Evolutionary conservation across 805 yeast species (phyloP).

Genomic region (Wickerhamiella spandovensis): DNA sequence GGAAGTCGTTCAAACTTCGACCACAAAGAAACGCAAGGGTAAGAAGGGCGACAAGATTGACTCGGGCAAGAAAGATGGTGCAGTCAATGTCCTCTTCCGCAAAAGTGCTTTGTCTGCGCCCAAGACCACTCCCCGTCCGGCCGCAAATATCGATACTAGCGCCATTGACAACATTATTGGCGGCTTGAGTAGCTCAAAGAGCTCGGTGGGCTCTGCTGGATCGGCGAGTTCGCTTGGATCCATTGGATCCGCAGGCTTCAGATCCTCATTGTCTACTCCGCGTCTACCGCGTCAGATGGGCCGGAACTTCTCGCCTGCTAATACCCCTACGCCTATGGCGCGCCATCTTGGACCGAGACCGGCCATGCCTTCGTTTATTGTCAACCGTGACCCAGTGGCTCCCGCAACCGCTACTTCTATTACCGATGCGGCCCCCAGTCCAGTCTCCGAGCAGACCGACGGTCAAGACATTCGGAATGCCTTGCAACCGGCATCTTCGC

Average conservation of each 20-base stretch:
- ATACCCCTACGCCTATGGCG: not conserved
- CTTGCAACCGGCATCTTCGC: not conserved
- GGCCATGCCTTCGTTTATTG: not conserved
- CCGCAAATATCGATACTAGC: conserved; percentile 25
- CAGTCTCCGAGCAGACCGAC: not conserved
- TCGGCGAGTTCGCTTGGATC: not conserved
- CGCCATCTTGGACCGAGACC: not conserved
- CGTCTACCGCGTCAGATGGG: not conserved
- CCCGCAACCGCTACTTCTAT: not conserved
- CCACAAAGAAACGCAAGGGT: conserved; percentile 21
- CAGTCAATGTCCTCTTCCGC: conserved; percentile 28
- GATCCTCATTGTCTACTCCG: not conserved
- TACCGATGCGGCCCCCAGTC: not conserved
- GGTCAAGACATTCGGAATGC: too few species aligned
- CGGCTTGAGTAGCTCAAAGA: not conserved
- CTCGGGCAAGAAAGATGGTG: conserved; percentile 11
- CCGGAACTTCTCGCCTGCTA: not conserved
- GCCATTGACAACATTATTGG: conserved; percentile 1
- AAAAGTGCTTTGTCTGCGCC: conserved; percentile 26
- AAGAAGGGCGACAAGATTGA: conserved; percentile 23
- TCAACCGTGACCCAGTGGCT: not conserved
- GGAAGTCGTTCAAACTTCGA: conserved; percentile 18
- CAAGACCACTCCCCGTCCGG: conserved; percentile 26
- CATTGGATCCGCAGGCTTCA: not conserved
- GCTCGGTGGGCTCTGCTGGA: not conserved